Evolutionary conservation across 108 stramenopile species (phyloP), one percentile per base, ranked within the genome.

Genomic region (Cyclostephanos invisitatus): DNA sequence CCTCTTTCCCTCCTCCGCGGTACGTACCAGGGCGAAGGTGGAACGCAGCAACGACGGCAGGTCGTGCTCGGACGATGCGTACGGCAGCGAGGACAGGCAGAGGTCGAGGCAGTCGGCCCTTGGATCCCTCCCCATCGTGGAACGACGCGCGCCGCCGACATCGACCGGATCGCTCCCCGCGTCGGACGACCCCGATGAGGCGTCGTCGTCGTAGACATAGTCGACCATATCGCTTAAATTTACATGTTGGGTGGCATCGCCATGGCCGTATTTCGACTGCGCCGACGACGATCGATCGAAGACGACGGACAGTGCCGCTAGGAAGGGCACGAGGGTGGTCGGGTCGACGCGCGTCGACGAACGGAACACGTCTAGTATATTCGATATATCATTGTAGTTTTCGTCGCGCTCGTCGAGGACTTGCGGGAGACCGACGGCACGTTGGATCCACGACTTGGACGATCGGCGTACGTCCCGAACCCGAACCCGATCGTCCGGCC

Each of bases 61-160:
- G 49, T 80, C 78, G 53, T 80, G 72, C 37, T 69, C 78, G 25
- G 77, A 72, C 25, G 78, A 73, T 27, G 73, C 68, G 37, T 67
- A 72, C 18, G 78, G 28, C 65, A 78, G 24, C 21, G 78, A 78
- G 2, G 70, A 69, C 37, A 80, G 57, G 46, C 72, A 80, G 21
- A 80, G 21, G 22, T 65, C 55, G 46, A 72, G 64, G 56, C 78
- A 80, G 36, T 54, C 15, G 21, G 67, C 67, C 24, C 72, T 42
- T 21, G 70, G 22, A 21, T 62, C 42, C 7, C 32, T 36, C 27
- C 9, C 18, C 17, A 15, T 61, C 28, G 38, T 10, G 25, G 57
- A 24, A 9, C 35, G 47, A 28, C 4, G 50, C 6, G 22, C 7
- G 14, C 8, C 51, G 10, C 17, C 21, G 20, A 24, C 20, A n/a